These are phyloP conservation scores for Penicillium coprophilum DNA, from an alignment of 495 filamentous ascomycete genomes.

Conservation along the genomic window DNA sequence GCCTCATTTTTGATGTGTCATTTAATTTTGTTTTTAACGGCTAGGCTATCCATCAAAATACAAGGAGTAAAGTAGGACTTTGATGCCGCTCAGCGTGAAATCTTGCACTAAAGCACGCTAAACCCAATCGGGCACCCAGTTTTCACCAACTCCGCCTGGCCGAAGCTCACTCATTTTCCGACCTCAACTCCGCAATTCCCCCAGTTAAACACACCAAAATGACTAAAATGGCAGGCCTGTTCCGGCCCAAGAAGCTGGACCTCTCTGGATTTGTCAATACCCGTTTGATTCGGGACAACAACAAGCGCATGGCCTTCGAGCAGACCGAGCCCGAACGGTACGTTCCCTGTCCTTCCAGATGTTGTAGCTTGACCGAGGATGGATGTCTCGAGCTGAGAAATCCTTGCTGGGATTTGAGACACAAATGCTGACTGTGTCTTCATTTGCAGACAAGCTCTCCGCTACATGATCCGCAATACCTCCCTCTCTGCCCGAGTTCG, in stretches of 20 bases:
- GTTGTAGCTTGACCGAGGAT: neutral
- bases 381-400: neutral
- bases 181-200: constrained; percentile 8
- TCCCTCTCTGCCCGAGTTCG: constrained; percentile 75
- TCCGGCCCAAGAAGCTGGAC: constrained; percentile 83
- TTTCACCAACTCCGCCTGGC: constrained; percentile 29
- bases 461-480: constrained; percentile 92
- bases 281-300: constrained; percentile 84
- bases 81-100: constrained; percentile 9
- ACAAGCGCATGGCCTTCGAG: constrained; percentile 89
- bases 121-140: constrained; percentile 30
- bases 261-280: constrained; percentile 82
- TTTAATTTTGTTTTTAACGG: neutral
- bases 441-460: constrained; percentile 79
- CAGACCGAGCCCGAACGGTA: constrained; percentile 84
- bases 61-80: neutral
- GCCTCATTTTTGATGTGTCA: neutral
- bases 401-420: neutral
- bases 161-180: constrained; percentile 15
- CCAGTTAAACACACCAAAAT: constrained; percentile 19
- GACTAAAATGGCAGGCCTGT: constrained; percentile 54
- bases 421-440: constrained; percentile 7
- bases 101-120: constrained; percentile 28
- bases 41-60: neutral
- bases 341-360: constrained; percentile 5